Percentiles rank a stretch among this genome's conserved stretches.
Conservation (phyloP, 176 grass and related monocot genomes). For the Carex kokanica region DNA sequence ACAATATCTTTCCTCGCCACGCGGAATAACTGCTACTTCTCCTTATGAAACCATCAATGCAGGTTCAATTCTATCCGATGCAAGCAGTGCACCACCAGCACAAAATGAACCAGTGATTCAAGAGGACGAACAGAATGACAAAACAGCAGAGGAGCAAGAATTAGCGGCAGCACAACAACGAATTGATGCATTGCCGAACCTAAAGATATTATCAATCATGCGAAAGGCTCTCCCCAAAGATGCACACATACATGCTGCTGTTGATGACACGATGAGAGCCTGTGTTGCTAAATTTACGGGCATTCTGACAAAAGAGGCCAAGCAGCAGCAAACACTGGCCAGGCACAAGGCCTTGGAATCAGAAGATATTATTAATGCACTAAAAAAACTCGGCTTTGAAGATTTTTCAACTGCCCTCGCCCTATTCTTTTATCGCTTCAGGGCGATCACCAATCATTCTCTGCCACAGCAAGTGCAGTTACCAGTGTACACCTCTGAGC, state of each 20-base stretch:
- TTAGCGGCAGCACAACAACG: neutral
- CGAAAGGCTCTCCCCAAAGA: slow-evolving; percentile 1
- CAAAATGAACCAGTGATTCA: neutral
- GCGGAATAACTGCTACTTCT: neutral
- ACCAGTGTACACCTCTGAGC: neutral
- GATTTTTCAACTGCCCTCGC: neutral
- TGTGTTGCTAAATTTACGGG: neutral
- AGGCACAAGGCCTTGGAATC: neutral
- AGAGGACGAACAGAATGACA: neutral
- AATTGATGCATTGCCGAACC: neutral
- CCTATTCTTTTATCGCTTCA: neutral
- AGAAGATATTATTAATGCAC: slow-evolving; percentile 4
- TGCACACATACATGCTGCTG: neutral
- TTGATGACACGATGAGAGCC: neutral
- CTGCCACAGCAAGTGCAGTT: neutral
- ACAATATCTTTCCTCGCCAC: neutral
- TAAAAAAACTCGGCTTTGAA: neutral
- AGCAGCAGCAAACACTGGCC: neutral
- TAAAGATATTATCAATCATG: slow-evolving; percentile 9
- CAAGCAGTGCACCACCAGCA: neutral
- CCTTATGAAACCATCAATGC: neutral
- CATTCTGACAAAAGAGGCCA: neutral
- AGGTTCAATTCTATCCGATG: neutral
- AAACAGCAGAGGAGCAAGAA: neutral
- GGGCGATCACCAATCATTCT: neutral